Conservation (phyloP, 352 stramenopile genomes). For the Phytophthora pinifolia region DNA sequence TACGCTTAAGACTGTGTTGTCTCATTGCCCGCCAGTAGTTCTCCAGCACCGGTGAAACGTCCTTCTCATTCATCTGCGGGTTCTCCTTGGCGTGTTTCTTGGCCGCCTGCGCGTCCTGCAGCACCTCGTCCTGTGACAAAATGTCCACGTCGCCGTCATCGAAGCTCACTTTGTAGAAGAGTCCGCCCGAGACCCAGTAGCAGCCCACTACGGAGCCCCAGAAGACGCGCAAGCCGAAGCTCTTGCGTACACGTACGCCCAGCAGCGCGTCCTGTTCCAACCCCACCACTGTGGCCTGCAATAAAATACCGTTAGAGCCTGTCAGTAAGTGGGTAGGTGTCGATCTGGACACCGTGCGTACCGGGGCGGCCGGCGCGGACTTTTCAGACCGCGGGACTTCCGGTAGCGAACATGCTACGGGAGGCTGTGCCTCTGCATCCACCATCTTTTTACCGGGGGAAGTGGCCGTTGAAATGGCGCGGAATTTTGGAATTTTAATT, state of each 20-base stretch:
- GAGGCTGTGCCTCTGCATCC: no score
- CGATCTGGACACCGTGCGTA: no score
- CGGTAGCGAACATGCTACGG: no score
- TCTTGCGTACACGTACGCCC: conserved; percentile 62
- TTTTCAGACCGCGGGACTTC: no score
- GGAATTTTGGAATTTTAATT: no score
- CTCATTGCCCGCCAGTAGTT: conserved; percentile 37
- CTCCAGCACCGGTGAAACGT: background rate
- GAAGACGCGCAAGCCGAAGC: conserved; percentile 64
- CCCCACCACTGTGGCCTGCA: conserved; percentile 22
- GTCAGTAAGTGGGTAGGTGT: background rate
- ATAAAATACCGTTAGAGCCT: background rate
- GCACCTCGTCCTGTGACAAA: conserved; percentile 51
- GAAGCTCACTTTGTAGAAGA: conserved; percentile 84
- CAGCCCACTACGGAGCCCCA: conserved; percentile 61
- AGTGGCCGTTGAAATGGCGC: no score
- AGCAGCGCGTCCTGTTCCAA: conserved; percentile 26
- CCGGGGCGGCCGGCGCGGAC: no score
- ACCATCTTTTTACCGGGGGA: no score
- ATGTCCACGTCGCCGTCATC: conserved; percentile 84
- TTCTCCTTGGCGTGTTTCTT: conserved; percentile 31
- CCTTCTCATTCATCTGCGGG: conserved; percentile 11
- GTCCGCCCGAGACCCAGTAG: conserved; percentile 49
- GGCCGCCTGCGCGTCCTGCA: conserved; percentile 44
- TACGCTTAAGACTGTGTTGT: conserved; percentile 42